phyloP scores from a whole-genome alignment of 768 basidiomycete genomes.

The Aureoboletus auriporus region DNA sequence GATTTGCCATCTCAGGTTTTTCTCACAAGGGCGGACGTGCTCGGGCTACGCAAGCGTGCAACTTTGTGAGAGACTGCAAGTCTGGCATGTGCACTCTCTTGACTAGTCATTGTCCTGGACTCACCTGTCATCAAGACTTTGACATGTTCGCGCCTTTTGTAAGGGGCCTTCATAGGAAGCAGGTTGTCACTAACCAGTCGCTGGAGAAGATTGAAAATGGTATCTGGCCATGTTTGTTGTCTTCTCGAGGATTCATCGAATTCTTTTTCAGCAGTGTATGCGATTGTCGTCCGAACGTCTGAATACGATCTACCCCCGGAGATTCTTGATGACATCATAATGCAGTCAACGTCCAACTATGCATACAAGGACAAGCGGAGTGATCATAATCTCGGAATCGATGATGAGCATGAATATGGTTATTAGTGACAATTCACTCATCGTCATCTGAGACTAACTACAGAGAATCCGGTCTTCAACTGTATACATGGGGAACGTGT shows the following conservation, averaged over 20 bases:
- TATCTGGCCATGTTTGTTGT: slow-evolving; percentile 27
- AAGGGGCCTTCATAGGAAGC: slow-evolving; percentile 80
- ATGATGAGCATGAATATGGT: slow-evolving; percentile 25
- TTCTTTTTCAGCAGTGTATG: slow-evolving; percentile 55
- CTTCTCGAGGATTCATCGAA: slow-evolving; percentile 2
- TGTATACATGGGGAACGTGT: too few relatives aligned
- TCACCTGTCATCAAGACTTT: slow-evolving; percentile 51
- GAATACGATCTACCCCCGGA: slow-evolving; percentile 70
- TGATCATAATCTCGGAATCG: slow-evolving; percentile 17
- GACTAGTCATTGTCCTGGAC: background rate
- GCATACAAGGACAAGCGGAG: slow-evolving; percentile 16
- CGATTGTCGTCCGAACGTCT: slow-evolving; percentile 65
- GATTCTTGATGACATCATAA: slow-evolving; percentile 66
- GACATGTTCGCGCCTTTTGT: slow-evolving; percentile 71
- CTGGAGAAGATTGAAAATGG: slow-evolving; percentile 94
- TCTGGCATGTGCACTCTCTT: slow-evolving; percentile 43
- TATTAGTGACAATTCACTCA: slow-evolving; percentile 3
- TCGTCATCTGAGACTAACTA: too few relatives aligned
- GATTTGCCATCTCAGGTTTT: slow-evolving; percentile 85
- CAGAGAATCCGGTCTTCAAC: too few relatives aligned
- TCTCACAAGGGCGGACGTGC: slow-evolving; percentile 59
- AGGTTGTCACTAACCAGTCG: slow-evolving; percentile 79
- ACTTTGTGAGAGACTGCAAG: slow-evolving; percentile 71
- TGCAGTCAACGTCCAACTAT: slow-evolving; percentile 40
- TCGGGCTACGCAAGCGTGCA: slow-evolving; percentile 60